A percentile compares a stretch with the other conserved stretches of the same genome.
Evolutionary conservation across 2,329 filamentous ascomycete genomes (phyloP).

Genomic region (Penicillium sp.): DNA sequence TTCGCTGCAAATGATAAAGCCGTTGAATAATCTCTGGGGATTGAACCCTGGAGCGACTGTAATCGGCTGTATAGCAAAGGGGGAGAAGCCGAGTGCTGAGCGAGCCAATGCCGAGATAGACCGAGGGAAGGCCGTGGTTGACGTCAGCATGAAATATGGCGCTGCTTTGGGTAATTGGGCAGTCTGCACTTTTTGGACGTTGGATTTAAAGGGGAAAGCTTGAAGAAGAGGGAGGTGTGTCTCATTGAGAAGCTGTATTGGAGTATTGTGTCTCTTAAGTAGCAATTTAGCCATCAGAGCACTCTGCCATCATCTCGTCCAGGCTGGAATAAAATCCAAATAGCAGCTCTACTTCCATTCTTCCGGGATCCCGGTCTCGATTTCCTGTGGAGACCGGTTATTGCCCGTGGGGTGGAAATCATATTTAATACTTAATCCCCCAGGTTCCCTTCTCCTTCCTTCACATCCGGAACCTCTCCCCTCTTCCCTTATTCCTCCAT

Average conservation of each 20-base stretch:
- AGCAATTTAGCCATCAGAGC: too few species aligned
- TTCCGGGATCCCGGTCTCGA: conserved; percentile 24
- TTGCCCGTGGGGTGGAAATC: conserved; percentile 18
- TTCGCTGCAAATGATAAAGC: too few species aligned
- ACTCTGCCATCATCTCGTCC: too few species aligned
- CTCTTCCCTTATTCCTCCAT: conserved; percentile 8
- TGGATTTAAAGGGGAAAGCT: not conserved
- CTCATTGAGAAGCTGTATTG: not conserved
- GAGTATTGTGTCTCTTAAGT: not conserved
- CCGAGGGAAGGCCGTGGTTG: not conserved
- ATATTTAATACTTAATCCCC: conserved; percentile 18
- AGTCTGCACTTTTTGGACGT: not conserved
- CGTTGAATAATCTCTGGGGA: too few species aligned
- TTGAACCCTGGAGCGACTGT: too few species aligned
- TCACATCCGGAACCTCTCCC: conserved; percentile 11
- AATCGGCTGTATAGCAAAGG: too few species aligned
- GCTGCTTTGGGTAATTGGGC: not conserved
- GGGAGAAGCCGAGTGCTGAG: not conserved
- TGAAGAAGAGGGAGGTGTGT: too few species aligned
- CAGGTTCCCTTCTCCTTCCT: conserved; percentile 7
- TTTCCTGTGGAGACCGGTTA: conserved; percentile 8
- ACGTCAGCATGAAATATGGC: conserved; percentile 4
- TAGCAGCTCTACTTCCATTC: not conserved
- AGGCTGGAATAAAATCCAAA: not conserved
- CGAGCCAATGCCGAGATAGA: not conserved